These are phyloP conservation scores for Triticum dicoccoides DNA, from an alignment of 176 grass and related monocot species.

Conservation along the genomic window DNA sequence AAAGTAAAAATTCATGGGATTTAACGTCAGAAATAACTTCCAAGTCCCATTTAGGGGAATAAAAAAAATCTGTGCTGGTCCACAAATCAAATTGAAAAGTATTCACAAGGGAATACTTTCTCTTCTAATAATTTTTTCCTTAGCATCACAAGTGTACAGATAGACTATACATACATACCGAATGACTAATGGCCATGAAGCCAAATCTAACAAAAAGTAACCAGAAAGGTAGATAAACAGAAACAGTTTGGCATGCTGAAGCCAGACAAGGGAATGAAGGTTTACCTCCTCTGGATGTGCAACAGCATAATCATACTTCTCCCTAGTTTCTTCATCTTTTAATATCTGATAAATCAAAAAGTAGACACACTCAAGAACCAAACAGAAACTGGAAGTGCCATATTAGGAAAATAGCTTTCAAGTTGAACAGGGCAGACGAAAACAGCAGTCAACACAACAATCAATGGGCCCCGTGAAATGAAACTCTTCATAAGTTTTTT, in stretches of 20 bases:
- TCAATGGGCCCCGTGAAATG: background rate
- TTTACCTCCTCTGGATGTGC: slow-evolving; percentile 97
- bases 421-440: background rate
- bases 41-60: background rate
- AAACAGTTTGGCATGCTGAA: background rate
- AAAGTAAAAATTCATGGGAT: background rate
- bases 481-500: background rate
- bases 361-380: slow-evolving; percentile 19
- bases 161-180: background rate
- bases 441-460: background rate
- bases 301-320: slow-evolving; percentile 97
- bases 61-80: background rate
- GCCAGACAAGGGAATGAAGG: background rate
- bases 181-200: background rate
- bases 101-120: no score
- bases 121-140: background rate
- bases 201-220: background rate
- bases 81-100: background rate
- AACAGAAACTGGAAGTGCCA: background rate
- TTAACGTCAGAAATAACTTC: background rate
- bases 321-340: slow-evolving; percentile 87
- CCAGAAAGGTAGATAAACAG: background rate
- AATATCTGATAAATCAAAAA: slow-evolving; percentile 61
- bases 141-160: background rate
- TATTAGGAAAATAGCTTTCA: background rate